Evolutionary conservation across 805 yeast genomes (phyloP).

Genomic region (Candida piceae): DNA sequence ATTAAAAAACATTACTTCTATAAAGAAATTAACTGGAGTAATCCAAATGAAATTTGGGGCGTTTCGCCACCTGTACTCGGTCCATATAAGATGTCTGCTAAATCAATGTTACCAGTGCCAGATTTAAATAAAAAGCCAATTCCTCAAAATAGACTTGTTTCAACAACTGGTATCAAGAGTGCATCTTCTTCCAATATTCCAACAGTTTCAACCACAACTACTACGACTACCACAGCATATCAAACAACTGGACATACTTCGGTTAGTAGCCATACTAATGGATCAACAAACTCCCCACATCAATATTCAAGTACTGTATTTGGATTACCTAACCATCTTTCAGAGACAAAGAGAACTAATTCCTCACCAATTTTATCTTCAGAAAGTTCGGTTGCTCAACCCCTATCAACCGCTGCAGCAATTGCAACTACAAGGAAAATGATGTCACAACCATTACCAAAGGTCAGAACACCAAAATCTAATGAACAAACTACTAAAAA

Average conservation of each 20-base stretch:
- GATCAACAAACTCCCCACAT: constrained; percentile 2
- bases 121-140: constrained; percentile 31
- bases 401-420: constrained; percentile 20
- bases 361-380: constrained; percentile 17
- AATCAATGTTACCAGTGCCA: constrained; percentile 75
- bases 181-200: constrained; percentile 6
- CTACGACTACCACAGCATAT: not conserved
- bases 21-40: constrained; percentile 47
- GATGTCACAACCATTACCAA: constrained; percentile 10
- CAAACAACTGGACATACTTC: not conserved
- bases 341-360: constrained; percentile 11
- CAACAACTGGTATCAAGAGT: not conserved
- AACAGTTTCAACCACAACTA: constrained; percentile 6
- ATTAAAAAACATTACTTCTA: constrained; percentile 65
- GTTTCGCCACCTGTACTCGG: constrained; percentile 56
- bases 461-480: constrained; percentile 4
- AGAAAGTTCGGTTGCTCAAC: constrained; percentile 6
- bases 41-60: constrained; percentile 54
- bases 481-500: not conserved
- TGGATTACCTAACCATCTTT: constrained; percentile 18
- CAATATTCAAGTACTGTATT: constrained; percentile 12
- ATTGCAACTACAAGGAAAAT: constrained; percentile 18
- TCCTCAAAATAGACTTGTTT: constrained; percentile 6
- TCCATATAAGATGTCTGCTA: constrained; percentile 70
- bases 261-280: constrained; percentile 5